Base-by-base conservation (phyloP, 83 land plant genomes). In the Thuja plicata region DNA sequence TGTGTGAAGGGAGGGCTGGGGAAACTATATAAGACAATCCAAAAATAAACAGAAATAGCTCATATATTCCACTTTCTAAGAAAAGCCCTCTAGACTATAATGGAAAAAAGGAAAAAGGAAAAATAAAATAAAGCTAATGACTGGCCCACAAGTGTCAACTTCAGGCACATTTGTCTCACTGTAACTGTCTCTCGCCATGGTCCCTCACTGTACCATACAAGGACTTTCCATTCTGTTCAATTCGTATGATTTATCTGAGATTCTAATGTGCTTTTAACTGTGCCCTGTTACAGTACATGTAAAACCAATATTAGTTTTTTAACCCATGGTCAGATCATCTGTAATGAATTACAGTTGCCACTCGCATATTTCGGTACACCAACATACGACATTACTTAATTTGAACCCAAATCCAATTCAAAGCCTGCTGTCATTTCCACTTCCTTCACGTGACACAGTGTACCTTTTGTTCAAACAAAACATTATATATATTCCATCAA, bases 41-140 rank as follows among this genome's bases (percentile, higher is more conserved):
- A 24, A 24, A 27, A 27, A 66, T 24, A 27, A 24, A 66, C 15
- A 76, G 79, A 35, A 76, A 76, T 76, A 5, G 79, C 40, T 76
- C 38, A 32, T 12, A 76, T 76, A 76, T 76, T 27, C 79, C 79
- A 76, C 79, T 76, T 76, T 76, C 79, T 32, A 76, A 76, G 79
- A 76, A 76, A 76, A 76, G 79, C 79, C 35, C 38, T 35, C 79
- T 32, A 1, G 73, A 66, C 73, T 27, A 66, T 32, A 76, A 76
- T 76, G 79, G 79, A 35, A 66, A 76, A 76, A 35, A 9, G 74
- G 11, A 7, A 70, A 70, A n/a, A n/a, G 32, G 74, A 70, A 70
- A n/a, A 54, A 15, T 54, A 6, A 27, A 66, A 66, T 24, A 66
- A 66, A 66, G 73, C 73, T 7, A 66, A 5, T 6, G 6, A 1